phyloP scores from a whole-genome alignment of 805 yeast genomes.

The Zygosaccharomyces bailii region DNA sequence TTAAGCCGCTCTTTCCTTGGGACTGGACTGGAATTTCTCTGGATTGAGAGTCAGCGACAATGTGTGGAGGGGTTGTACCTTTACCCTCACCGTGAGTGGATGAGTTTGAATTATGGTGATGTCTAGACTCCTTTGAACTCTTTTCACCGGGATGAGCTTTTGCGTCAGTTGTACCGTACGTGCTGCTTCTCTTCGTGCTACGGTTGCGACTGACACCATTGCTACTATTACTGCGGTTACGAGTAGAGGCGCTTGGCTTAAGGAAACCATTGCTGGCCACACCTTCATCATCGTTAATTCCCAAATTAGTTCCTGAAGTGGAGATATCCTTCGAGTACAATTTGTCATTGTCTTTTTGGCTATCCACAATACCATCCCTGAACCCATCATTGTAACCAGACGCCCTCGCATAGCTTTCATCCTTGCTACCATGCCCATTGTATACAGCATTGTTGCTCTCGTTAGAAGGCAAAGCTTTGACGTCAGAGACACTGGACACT shows the following conservation, averaged over 20 bases:
- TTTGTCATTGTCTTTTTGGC: neutral
- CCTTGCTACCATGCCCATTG: constrained; percentile 13
- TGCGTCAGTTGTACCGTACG: neutral
- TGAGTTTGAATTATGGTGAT: constrained; percentile 3
- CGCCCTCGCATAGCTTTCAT: constrained; percentile 22
- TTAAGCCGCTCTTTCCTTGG: neutral
- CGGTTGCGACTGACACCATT: neutral
- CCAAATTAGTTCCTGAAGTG: neutral
- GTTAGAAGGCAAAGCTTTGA: neutral
- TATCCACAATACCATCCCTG: constrained; percentile 1
- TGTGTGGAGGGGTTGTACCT: neutral
- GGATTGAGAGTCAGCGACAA: constrained; percentile 1
- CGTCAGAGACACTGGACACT: neutral
- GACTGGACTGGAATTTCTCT: constrained; percentile 5
- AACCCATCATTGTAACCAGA: constrained; percentile 4
- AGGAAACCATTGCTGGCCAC: neutral
- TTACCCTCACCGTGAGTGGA: constrained; percentile 4
- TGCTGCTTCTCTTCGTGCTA: constrained; percentile 2
- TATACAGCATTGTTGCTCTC: neutral
- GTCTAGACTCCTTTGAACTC: neutral
- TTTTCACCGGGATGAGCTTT: neutral
- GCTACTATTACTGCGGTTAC: neutral
- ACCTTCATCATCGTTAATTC: neutral
- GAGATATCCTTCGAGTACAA: neutral
- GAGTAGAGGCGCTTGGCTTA: neutral